Evolutionary conservation across 345 rosid species (phyloP).

Genomic region (Geranium brycei): DNA sequence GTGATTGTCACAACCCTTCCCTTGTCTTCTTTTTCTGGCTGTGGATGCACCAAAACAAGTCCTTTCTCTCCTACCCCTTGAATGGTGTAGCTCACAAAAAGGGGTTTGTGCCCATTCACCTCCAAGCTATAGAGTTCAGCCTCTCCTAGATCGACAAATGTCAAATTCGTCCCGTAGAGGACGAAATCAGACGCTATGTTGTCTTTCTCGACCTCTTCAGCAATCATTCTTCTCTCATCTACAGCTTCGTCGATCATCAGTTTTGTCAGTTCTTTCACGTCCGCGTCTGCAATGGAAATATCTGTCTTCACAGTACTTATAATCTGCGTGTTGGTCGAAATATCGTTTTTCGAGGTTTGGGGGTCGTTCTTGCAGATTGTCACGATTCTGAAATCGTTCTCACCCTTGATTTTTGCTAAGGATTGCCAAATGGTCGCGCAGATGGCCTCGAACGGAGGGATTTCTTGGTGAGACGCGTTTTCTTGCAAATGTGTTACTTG

Average conservation of each 20-base stretch:
- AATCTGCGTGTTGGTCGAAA: constrained; percentile 24
- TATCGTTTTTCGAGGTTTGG: constrained; percentile 3
- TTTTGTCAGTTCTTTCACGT: constrained; percentile 16
- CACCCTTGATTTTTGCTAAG: constrained; percentile 34
- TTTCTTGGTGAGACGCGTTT: neutral
- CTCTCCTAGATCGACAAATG: constrained; percentile 39
- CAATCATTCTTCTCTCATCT: constrained; percentile 37
- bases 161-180: constrained; percentile 52
- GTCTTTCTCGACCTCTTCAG: constrained; percentile 25
- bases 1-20: constrained; percentile 36
- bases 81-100: constrained; percentile 24
- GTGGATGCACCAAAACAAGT: constrained; percentile 31
- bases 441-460: constrained; percentile 30
- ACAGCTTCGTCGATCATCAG: constrained; percentile 14
- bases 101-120: constrained; percentile 30
- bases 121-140: constrained; percentile 30
- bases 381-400: constrained; percentile 21
- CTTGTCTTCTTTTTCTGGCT: constrained; percentile 1
- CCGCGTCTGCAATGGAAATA: constrained; percentile 18
- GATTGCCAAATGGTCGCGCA: constrained; percentile 46
- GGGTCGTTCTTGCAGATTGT: constrained; percentile 39
- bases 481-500: constrained; percentile 18
- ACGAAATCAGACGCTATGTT: constrained; percentile 34
- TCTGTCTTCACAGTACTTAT: constrained; percentile 28
- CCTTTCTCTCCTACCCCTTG: constrained; percentile 60